Base-by-base conservation (phyloP, 2,329 filamentous ascomycete species). In the Phaeosphaeriaceae sp. region DNA sequence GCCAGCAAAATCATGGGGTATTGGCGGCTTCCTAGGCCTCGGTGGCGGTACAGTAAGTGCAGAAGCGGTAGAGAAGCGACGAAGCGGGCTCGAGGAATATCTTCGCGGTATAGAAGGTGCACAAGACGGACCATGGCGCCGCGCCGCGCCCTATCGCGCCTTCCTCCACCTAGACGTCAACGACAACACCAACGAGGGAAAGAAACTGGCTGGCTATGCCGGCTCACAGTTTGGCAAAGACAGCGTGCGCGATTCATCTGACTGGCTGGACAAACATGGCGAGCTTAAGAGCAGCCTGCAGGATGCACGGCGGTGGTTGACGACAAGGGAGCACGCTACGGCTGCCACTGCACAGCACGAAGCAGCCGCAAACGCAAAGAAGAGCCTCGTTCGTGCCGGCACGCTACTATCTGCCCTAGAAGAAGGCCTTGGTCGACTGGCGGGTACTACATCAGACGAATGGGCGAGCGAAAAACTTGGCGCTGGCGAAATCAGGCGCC, bases 221-320 rank as follows among this genome's bases (percentile, higher is more conserved):
- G 75, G 38, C 46, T 64, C 53, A 72, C 76, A 28, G 74, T 71
- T 71, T 38, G 68, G 66, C 20, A 67, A 64, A 39, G 70, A 73
- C 66, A 50, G 65, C 16, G 65, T 85, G 86, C 1, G 81, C 20
- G 68, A 72, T 36, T 60, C 59, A 32, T 56, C 82, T 3, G 85
- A 87, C 1, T 94, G 90, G 90, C 74, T 93, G 20, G 89, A 93
- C 66, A 79, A 90, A 46, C 86, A 92, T 66, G 76, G 83, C 20
- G 87, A 92, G 65, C 79, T 92, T 74, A 92, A 92, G 74, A 77
- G 79, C 13, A 81, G 83, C 56, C 79, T 94, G 23, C 86, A 89
- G 64, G 83, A 88, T 56, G 86, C 86, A 7, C 74, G 87, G 15
- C 76, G 85, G 53, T 83, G 81, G 67, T 75, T 91, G n/a, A 87